phyloP scores from a whole-genome alignment of 257 asterid species.

The Apocynum venetum region DNA sequence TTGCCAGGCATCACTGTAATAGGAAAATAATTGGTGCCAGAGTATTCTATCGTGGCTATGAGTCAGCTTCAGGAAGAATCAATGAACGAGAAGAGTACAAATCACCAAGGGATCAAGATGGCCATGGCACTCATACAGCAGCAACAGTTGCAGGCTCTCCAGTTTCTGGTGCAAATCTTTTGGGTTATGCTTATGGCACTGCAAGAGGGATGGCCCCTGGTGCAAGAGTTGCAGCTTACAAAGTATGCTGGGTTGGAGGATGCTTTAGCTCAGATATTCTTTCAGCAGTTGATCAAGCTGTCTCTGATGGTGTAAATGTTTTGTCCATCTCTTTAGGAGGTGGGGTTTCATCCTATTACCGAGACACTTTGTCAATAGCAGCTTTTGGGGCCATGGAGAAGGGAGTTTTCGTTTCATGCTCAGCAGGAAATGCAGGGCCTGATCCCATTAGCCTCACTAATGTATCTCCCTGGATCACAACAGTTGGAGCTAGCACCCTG shows the following conservation, averaged over 20 bases:
- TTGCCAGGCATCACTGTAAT: slow-evolving; percentile 56
- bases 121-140: slow-evolving; percentile 94
- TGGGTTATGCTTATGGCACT: slow-evolving; percentile 83
- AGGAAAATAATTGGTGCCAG: slow-evolving; percentile 82
- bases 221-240: slow-evolving; percentile 79
- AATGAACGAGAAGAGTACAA: slow-evolving; percentile 59
- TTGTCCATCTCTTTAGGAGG: slow-evolving; percentile 89
- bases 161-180: slow-evolving; percentile 61
- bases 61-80: slow-evolving; percentile 75
- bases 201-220: slow-evolving; percentile 91
- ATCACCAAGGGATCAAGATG: slow-evolving; percentile 88
- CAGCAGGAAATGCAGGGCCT: slow-evolving; percentile 94
- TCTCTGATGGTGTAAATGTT: slow-evolving; percentile 78
- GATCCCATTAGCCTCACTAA: slow-evolving; percentile 84
- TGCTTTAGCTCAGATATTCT: slow-evolving; percentile 91
- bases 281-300: slow-evolving; percentile 87
- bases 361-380: slow-evolving; percentile 70
- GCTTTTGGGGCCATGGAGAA: slow-evolving; percentile 92
- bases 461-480: slow-evolving; percentile 92
- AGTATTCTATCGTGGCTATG: slow-evolving; percentile 66
- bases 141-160: slow-evolving; percentile 73
- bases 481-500: slow-evolving; percentile 91
- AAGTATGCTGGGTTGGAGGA: slow-evolving; percentile 93
- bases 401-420: slow-evolving; percentile 82
- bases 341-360: slow-evolving; percentile 67